Evolutionary conservation across 352 stramenopile species (phyloP), one percentile per base, ranked within the genome.

Genomic region (Phytophthora pistaciae): DNA sequence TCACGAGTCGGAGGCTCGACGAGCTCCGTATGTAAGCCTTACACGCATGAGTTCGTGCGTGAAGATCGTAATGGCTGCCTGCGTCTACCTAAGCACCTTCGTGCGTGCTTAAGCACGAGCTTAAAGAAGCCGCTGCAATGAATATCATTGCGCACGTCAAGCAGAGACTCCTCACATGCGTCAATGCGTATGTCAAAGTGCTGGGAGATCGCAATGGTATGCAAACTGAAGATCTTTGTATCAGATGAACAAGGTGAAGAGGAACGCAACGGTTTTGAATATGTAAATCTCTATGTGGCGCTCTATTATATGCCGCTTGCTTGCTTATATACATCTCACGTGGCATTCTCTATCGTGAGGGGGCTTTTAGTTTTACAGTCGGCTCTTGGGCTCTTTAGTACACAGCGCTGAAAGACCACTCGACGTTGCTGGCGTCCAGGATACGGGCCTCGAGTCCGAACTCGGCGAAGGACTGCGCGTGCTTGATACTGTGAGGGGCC

Each of bases 361-460:
- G 25, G 29, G 29, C 29, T 16, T 75, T 29, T 75, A 78, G 55
- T 75, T 68, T 60, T 72, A 77, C 68, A 77, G 20, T 55, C n/a
- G 42, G 18, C 7, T 69, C 29, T 57, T 21, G 38, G 25, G 58
- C 66, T 71, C 61, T 68, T 76, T 89, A 94, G 60, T 91, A 94
- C 59, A 91, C 60, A 9, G 83, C 84, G 27, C 86, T 94, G 73
- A 94, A 94, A n/a, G 86, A 77, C 86, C 86, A 94, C 55, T 91
- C 78, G 57, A 94, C 79, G 55, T 86, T 87, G 67, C 75, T 75
- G 18, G 77, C 68, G 18, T 80, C 75, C n/a, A 74, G 56, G 29
- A 88, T 64, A 38, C 86, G 83, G 58, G 66, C 36, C 40, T 94
- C 88, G 21, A 91, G 70, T 23, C 82, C 84, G 46, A 94, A 96